These are phyloP conservation scores for Acanthochlamys bracteata DNA, from an alignment of 106 monocot species.

Conservation along the genomic window DNA sequence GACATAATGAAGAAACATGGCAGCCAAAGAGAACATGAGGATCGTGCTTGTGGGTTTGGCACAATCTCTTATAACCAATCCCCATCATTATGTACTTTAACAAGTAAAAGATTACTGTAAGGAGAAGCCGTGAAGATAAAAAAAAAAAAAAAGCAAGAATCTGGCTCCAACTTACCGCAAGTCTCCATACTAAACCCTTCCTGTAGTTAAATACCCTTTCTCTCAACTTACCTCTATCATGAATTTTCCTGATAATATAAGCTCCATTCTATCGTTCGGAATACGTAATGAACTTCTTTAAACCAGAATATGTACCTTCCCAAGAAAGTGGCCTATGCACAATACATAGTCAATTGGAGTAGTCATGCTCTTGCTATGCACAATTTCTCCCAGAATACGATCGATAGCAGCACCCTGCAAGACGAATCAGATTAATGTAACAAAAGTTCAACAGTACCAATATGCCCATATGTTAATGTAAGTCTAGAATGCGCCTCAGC, in stretches of 20 bases:
- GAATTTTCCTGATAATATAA: too few relatives aligned
- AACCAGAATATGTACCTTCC: constrained; percentile 47
- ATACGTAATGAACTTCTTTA: background rate
- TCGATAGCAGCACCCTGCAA: constrained; percentile 94
- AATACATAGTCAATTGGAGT: constrained; percentile 95
- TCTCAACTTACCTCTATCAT: too few relatives aligned
- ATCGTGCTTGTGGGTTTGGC: too few relatives aligned
- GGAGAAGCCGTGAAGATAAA: too few relatives aligned
- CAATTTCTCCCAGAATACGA: constrained; percentile 91
- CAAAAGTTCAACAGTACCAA: background rate
- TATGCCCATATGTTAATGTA: background rate
- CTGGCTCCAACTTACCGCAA: background rate
- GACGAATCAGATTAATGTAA: background rate
- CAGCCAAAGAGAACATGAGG: too few relatives aligned
- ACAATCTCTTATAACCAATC: too few relatives aligned
- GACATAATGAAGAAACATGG: too few relatives aligned
- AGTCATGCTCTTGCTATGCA: constrained; percentile 89
- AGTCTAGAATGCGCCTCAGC: background rate
- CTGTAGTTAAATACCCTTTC: background rate
- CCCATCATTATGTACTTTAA: too few relatives aligned
- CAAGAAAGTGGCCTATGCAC: constrained; percentile 91
- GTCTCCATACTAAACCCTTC: background rate
- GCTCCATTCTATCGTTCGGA: background rate
- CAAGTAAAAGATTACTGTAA: too few relatives aligned
- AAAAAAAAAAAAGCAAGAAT: background rate